Conservation (phyloP, 306 rosid species). For the Glycine tomentella region DNA sequence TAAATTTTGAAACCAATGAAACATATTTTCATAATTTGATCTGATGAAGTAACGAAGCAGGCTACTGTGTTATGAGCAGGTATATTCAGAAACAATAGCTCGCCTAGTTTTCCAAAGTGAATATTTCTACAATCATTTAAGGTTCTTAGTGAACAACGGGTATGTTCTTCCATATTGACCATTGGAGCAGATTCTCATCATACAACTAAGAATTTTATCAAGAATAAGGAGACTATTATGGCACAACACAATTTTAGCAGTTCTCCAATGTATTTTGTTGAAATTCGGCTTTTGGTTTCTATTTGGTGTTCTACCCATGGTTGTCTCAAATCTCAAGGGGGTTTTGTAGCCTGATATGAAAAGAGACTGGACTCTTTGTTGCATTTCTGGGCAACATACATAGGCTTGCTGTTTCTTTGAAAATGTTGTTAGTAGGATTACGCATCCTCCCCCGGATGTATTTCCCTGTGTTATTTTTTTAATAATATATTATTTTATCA, state of each 20-base stretch:
- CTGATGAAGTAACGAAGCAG: not conserved
- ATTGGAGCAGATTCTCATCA: not conserved
- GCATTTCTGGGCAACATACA: not conserved
- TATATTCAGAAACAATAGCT: not conserved
- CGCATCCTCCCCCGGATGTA: not conserved
- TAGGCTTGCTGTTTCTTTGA: not conserved
- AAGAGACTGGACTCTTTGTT: not conserved
- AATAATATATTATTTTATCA: not conserved
- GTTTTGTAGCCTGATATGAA: not conserved
- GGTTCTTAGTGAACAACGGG: not conserved
- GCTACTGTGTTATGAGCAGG: not conserved
- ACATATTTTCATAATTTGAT: constrained; percentile 6
- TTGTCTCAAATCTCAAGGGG: not conserved
- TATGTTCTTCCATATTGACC: not conserved
- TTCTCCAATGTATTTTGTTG: too few relatives aligned
- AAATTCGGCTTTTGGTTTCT: not conserved
- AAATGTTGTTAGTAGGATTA: not conserved
- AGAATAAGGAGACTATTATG: not conserved
- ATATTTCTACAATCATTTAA: not conserved
- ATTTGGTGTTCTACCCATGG: constrained; percentile 3
- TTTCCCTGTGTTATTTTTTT: not conserved
- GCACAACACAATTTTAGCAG: not conserved
- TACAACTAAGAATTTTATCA: not conserved
- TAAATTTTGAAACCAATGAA: constrained; percentile 1
- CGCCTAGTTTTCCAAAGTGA: not conserved